A percentile compares a stretch with the other conserved stretches of the same genome.
phyloP scores from a whole-genome alignment of 2,329 filamentous ascomycete species.

The Alternaria tenuissima region DNA sequence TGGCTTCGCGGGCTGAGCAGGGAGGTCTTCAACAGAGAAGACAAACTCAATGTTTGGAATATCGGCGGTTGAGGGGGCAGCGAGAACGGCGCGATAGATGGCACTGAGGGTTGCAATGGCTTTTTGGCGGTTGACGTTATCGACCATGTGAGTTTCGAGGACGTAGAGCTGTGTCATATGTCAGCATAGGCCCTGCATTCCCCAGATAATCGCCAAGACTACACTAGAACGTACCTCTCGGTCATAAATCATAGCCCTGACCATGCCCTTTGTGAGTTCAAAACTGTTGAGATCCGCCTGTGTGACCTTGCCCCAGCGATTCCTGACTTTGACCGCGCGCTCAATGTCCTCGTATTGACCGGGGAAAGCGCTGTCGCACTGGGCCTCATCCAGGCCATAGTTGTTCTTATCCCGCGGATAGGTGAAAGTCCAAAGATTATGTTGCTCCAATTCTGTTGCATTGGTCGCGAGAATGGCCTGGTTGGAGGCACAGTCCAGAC shows the following conservation, averaged over 20 bases:
- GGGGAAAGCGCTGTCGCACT: conserved; percentile 44
- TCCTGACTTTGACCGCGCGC: conserved; percentile 35
- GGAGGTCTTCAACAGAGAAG: conserved; percentile 45
- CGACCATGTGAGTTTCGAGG: conserved; percentile 43
- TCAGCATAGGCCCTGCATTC: conserved; percentile 10
- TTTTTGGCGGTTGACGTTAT: conserved; percentile 47
- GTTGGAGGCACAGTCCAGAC: conserved; percentile 41
- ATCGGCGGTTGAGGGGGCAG: conserved; percentile 29
- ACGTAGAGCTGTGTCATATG: conserved; percentile 37
- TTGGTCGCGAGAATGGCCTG: conserved; percentile 31
- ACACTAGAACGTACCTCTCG: conserved; percentile 34
- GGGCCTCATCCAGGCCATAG: conserved; percentile 41
- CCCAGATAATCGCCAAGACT: neutral
- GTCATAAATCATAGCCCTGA: conserved; percentile 43
- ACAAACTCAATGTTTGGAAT: conserved; percentile 47
- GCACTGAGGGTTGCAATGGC: conserved; percentile 40
- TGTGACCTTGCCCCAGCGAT: conserved; percentile 36
- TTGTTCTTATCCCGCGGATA: conserved; percentile 41
- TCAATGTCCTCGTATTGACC: conserved; percentile 44
- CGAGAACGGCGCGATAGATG: conserved; percentile 41
- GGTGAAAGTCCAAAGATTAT: conserved; percentile 39
- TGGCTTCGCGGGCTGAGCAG: conserved; percentile 39
- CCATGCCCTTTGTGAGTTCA: conserved; percentile 44
- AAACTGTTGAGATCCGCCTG: conserved; percentile 39
- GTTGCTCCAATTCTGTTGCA: conserved; percentile 24